Evolutionary conservation across 305 asterid species (phyloP).

Genomic region (Rubia tinctorum): DNA sequence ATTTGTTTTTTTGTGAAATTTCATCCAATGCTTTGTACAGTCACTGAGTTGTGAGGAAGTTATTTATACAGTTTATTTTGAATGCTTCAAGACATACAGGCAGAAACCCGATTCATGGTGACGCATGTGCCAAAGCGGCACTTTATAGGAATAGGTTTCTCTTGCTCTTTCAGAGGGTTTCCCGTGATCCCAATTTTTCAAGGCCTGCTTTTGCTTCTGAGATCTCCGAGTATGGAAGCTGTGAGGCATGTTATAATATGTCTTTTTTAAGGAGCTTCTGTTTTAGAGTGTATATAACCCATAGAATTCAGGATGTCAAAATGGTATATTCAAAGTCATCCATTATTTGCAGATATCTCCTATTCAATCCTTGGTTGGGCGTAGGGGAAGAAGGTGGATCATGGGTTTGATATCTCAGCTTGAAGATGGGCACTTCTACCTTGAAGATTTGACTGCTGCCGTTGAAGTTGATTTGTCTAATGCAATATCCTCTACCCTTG

Average conservation of each 20-base stretch:
- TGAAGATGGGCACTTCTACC: conserved; percentile 97
- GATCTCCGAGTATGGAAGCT: conserved; percentile 64
- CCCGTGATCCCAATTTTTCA: conserved; percentile 84
- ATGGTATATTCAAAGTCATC: background rate
- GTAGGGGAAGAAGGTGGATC: conserved; percentile 78
- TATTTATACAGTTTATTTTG: background rate
- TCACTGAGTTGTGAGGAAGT: background rate
- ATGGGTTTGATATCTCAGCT: conserved; percentile 96
- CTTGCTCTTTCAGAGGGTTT: conserved; percentile 70
- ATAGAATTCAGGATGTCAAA: background rate
- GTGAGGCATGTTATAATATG: conserved; percentile 47
- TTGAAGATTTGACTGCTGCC: conserved; percentile 93
- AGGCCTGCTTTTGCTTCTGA: conserved; percentile 66
- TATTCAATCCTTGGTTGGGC: conserved; percentile 91
- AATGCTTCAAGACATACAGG: conserved; percentile 48
- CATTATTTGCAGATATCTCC: conserved; percentile 66
- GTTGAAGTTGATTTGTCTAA: conserved; percentile 82
- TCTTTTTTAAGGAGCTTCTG: background rate
- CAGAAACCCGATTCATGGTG: conserved; percentile 72
- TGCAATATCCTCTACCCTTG: conserved; percentile 79
- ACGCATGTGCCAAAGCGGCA: conserved; percentile 78
- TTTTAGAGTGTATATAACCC: background rate
- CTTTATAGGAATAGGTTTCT: conserved; percentile 85
- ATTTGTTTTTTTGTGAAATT: background rate
- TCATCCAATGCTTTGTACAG: background rate